Base-by-base conservation (phyloP, 164 flowering plant genomes). In the Stephania cephalantha region DNA sequence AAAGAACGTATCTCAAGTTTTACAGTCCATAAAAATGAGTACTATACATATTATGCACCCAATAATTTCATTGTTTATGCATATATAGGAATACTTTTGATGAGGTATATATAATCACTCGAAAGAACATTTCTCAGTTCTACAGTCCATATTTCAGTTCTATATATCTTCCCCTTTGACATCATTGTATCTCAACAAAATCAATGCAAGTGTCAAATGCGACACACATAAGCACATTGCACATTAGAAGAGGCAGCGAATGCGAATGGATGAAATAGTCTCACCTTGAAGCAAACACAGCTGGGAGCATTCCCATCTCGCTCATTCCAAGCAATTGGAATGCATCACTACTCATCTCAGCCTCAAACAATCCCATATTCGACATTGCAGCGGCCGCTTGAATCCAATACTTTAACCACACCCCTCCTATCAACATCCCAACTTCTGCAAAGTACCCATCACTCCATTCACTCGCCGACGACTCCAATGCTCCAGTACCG, bases 281-380 rank as follows among this genome's bases (percentile, higher is more conserved):
- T 58, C 65, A 58, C 65, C 65, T 58, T 17, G 65, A 58, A 58
- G 65, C 65, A 58, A 58, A 58, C 20, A 58, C 79, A 66, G 88
- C 70, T 3, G 96, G 98, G 42, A 94, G 90, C 97, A 94, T 87
- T 78, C 98, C 98, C 73, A 92, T 87, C 83, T 92, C 93, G 45
- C 96, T 91, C 98, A 94, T 94, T n/a, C 97, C 98, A 46, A 92
- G 87, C 73, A 92, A 86, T 71, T 92, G 98, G 70, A 88, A 94
- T 6, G 96, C 87, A 85, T 90, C 98, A 75, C 89, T 81, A 69
- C 98, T 94, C 98, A 92, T 92, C 76, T 94, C 98, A 5, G 96
- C 98, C 78, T 90, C 94, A 82, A 92, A 94, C 82, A 94, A 80
- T 25, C 98, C 98, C 89, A 94, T 46, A 74, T 94, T 94, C 20